Conservation (phyloP, 192 early-diverging fungal species). For the Umbelopsis ramanniana region DNA sequence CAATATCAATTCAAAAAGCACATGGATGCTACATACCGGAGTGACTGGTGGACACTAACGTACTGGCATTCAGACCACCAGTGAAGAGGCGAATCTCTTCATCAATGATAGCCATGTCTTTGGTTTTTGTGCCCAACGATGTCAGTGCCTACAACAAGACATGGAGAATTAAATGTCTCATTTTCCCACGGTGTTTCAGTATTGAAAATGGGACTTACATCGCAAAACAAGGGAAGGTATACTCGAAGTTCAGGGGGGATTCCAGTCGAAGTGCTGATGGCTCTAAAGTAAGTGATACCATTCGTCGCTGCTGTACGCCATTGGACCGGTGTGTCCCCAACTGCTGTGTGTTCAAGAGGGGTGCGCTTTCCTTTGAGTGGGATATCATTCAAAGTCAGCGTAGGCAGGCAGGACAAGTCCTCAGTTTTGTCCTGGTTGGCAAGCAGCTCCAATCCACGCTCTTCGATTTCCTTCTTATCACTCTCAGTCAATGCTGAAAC, state of each 20-base stretch:
- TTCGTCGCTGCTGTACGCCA: constrained; percentile 85
- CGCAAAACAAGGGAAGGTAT: constrained; percentile 81
- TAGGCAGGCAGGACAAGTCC: constrained; percentile 84
- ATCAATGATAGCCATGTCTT: constrained; percentile 82
- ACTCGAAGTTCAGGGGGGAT: constrained; percentile 69
- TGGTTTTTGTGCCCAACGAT: constrained; percentile 64
- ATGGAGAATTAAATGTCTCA: not conserved
- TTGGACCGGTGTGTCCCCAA: constrained; percentile 64
- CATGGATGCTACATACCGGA: constrained; percentile 38
- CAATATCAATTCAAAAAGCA: not conserved
- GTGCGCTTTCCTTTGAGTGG: constrained; percentile 62
- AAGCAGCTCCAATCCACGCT: constrained; percentile 69
- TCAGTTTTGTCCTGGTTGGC: constrained; percentile 74
- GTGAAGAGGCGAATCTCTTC: constrained; percentile 85
- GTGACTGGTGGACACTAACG: constrained; percentile 68
- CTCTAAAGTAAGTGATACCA: constrained; percentile 88
- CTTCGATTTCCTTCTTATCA: constrained; percentile 64
- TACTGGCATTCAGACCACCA: constrained; percentile 78
- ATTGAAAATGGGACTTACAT: constrained; percentile 43
- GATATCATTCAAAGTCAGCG: constrained; percentile 82
- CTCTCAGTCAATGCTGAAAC: constrained; percentile 59
- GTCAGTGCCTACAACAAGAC: constrained; percentile 47
- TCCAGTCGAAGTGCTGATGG: constrained; percentile 66
- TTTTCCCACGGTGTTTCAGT: not conserved
- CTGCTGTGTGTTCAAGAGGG: constrained; percentile 52